A percentile compares a stretch with the other conserved stretches of the same genome.
Evolutionary conservation across 2,329 filamentous ascomycete species (phyloP).

Genomic region (Chaetoscypha palmicola): DNA sequence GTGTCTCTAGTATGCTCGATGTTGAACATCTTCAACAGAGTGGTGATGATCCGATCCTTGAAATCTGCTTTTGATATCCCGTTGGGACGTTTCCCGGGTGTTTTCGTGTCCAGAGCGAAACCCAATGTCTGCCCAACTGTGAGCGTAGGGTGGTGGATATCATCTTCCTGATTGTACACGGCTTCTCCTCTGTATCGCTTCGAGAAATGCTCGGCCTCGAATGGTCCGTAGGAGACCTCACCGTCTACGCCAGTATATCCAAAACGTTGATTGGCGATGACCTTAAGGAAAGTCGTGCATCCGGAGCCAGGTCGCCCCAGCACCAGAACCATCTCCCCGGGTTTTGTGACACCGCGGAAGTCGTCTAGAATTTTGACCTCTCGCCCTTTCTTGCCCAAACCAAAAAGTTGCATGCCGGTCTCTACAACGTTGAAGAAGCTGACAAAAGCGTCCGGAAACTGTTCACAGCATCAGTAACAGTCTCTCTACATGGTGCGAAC

Average conservation of each 20-base stretch:
- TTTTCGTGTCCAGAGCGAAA: slow-evolving; percentile 80
- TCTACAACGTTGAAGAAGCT: slow-evolving; percentile 69
- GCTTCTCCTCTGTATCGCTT: slow-evolving; percentile 72
- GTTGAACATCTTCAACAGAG: slow-evolving; percentile 85
- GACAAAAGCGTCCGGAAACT: slow-evolving; percentile 63
- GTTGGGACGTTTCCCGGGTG: slow-evolving; percentile 69
- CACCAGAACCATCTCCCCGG: slow-evolving; percentile 68
- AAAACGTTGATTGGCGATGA: slow-evolving; percentile 47
- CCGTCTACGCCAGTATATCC: slow-evolving; percentile 43
- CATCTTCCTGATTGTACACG: slow-evolving; percentile 81
- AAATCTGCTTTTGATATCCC: slow-evolving; percentile 68
- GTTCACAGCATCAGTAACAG: not conserved
- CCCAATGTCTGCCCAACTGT: slow-evolving; percentile 82
- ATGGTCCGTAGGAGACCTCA: slow-evolving; percentile 71
- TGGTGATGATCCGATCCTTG: slow-evolving; percentile 66
- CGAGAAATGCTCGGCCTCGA: slow-evolving; percentile 60
- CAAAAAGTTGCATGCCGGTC: slow-evolving; percentile 56
- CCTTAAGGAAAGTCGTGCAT: slow-evolving; percentile 48
- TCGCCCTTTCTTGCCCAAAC: slow-evolving; percentile 57
- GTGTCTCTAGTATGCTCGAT: slow-evolving; percentile 84
- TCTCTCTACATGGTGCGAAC: not conserved
- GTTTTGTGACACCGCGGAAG: slow-evolving; percentile 64
- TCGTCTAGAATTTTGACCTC: slow-evolving; percentile 68
- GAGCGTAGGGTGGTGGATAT: slow-evolving; percentile 74
- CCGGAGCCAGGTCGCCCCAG: slow-evolving; percentile 35